These are phyloP conservation scores for Podospora australis DNA, from an alignment of 495 filamentous ascomycete species.

Conservation along the genomic window DNA sequence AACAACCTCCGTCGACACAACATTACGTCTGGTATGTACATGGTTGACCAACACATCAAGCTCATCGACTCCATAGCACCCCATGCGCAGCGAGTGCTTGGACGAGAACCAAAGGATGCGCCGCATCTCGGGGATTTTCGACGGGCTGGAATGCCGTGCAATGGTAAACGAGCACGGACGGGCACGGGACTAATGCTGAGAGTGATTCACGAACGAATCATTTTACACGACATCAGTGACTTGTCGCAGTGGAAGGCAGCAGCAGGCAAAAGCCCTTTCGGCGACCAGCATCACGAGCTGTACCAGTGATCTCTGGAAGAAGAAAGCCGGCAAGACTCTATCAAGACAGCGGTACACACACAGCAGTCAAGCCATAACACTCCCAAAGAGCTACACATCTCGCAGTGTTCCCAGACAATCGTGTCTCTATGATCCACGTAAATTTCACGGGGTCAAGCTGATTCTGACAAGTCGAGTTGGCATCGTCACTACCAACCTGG, in stretches of 20 bases:
- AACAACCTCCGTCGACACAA: no score
- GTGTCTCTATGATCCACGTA: not conserved
- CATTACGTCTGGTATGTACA: no score
- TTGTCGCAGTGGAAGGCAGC: not conserved
- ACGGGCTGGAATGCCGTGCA: conserved; percentile 5
- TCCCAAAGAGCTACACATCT: not conserved
- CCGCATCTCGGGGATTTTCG: conserved; percentile 5
- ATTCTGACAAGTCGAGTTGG: not conserved
- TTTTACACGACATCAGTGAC: not conserved
- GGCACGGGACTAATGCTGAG: not conserved
- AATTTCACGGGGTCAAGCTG: not conserved
- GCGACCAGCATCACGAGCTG: not conserved
- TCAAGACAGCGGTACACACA: no score
- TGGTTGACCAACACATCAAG: conserved; percentile 3
- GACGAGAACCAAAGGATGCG: not conserved
- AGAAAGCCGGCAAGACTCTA: not conserved
- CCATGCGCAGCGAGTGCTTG: no score
- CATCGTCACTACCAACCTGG: not conserved
- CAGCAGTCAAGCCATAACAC: no score
- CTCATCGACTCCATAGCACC: no score
- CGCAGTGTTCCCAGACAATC: no score
- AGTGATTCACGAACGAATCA: not conserved
- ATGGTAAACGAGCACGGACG: conserved; percentile 1
- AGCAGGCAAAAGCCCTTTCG: not conserved
- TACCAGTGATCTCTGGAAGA: not conserved